phyloP scores from a whole-genome alignment of 768 basidiomycete species.

The Mrakia frigida region DNA sequence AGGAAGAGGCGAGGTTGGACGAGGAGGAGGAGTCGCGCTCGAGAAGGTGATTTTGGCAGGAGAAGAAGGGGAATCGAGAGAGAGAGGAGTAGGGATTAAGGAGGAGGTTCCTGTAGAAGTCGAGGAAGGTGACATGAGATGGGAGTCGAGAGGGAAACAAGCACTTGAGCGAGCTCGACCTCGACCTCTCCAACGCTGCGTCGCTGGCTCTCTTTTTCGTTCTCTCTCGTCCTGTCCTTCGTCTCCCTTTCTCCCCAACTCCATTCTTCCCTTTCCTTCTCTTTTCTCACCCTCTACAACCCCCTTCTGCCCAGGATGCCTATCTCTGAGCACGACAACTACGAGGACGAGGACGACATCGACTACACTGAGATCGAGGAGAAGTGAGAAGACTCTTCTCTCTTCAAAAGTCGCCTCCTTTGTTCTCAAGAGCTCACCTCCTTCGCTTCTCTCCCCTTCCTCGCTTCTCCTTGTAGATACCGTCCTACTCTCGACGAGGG shows the following conservation, averaged over 20 bases:
- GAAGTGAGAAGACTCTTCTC: conserved; percentile 53
- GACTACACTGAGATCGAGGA: conserved; percentile 84
- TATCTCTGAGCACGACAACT: conserved; percentile 28
- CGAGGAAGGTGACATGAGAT: not conserved
- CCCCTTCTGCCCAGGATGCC: conserved; percentile 16
- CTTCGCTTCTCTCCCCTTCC: not conserved
- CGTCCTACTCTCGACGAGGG: conserved; percentile 73
- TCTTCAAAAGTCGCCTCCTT: not conserved
- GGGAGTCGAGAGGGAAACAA: not conserved
- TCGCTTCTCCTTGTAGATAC: conserved; percentile 58
- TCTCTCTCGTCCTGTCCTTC: not conserved
- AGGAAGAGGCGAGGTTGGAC: not conserved
- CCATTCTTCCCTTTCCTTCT: not conserved
- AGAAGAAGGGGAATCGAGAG: not conserved
- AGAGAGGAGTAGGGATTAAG: not conserved
- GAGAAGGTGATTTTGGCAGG: not conserved
- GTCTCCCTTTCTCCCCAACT: not conserved
- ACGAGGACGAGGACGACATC: conserved; percentile 58
- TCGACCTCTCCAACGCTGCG: too few species aligned
- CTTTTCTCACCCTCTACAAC: not conserved
- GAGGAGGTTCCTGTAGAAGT: not conserved
- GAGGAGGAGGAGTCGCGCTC: not conserved
- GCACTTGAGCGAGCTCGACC: not conserved
- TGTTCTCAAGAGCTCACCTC: conserved; percentile 5
- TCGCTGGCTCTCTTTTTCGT: too few species aligned